These are phyloP conservation scores for Mycogone perniciosa DNA, from an alignment of 2,329 filamentous ascomycete species.

Conservation along the genomic window DNA sequence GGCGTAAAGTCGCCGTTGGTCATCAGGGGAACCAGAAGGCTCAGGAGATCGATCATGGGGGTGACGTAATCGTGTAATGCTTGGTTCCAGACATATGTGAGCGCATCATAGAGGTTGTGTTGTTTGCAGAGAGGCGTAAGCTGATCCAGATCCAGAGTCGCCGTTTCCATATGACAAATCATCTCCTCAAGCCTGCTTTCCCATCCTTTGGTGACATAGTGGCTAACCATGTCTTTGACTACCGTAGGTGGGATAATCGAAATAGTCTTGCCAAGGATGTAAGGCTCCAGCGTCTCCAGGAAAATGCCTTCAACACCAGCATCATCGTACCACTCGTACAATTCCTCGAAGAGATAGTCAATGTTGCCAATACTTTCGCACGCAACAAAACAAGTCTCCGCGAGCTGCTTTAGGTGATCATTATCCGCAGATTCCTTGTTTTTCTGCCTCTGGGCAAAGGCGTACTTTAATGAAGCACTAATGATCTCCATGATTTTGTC, in stretches of 20 bases:
- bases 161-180: conserved; percentile 85
- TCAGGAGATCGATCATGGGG: conserved; percentile 75
- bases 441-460: conserved; percentile 62
- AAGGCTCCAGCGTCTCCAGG: conserved; percentile 80
- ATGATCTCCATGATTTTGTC: conserved; percentile 93
- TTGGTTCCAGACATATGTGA: conserved; percentile 96
- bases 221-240: conserved; percentile 76
- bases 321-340: conserved; percentile 87
- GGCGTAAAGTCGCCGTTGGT: conserved; percentile 48
- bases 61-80: conserved; percentile 85
- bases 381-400: conserved; percentile 75
- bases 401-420: conserved; percentile 66
- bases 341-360: conserved; percentile 84
- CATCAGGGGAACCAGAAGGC: conserved; percentile 57
- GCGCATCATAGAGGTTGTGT: conserved; percentile 85
- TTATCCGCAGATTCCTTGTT: conserved; percentile 41
- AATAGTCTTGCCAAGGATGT: conserved; percentile 74
- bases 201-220: conserved; percentile 71
- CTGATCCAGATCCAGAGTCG: conserved; percentile 89
- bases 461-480: conserved; percentile 82
- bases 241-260: conserved; percentile 71
- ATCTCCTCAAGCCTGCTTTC: conserved; percentile 83
- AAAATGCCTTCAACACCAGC: conserved; percentile 67
- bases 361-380: conserved; percentile 71
- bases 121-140: conserved; percentile 86